Percentiles rank a stretch among this genome's conserved stretches.
These are phyloP conservation scores for Ascochyta rabiei DNA, from an alignment of 2,329 filamentous ascomycete species.

Conservation along the genomic window DNA sequence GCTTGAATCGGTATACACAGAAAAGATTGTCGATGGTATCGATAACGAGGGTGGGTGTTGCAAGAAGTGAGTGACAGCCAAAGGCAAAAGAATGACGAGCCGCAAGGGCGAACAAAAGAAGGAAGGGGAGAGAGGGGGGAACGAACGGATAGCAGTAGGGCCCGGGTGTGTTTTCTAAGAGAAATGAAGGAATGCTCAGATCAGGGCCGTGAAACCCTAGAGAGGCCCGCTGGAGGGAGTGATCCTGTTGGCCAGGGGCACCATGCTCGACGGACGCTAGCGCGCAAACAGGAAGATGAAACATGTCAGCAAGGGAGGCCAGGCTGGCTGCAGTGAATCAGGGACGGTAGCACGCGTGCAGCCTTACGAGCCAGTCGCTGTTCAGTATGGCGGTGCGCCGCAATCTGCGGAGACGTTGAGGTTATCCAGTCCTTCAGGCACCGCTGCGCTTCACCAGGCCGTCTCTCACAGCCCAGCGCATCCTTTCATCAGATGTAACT, in stretches of 20 bases:
- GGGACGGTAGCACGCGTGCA: conserved; percentile 19
- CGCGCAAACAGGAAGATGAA: conserved; percentile 36
- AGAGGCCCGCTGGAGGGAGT: conserved; percentile 27
- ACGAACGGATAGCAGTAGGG: conserved; percentile 37
- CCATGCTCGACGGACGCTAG: conserved; percentile 30
- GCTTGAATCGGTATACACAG: conserved; percentile 29
- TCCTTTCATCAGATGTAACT: conserved; percentile 1
- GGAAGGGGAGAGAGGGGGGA: conserved; percentile 30
- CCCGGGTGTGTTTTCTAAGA: conserved; percentile 37
- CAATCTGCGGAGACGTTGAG: conserved; percentile 20
- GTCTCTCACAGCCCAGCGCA: conserved; percentile 6
- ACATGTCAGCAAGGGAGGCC: conserved; percentile 38
- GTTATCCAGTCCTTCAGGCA: conserved; percentile 18
- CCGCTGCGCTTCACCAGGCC: conserved; percentile 11
- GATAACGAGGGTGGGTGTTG: conserved; percentile 35
- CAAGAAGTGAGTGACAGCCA: conserved; percentile 28
- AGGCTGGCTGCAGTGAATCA: conserved; percentile 18
- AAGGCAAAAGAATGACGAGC: conserved; percentile 39
- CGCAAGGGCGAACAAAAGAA: conserved; percentile 32
- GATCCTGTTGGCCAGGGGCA: conserved; percentile 27
- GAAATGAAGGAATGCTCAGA: conserved; percentile 49
- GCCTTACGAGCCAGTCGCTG: conserved; percentile 28
- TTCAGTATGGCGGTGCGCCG: conserved; percentile 19
- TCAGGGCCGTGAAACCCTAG: conserved; percentile 44
- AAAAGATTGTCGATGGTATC: conserved; percentile 36